These are phyloP conservation scores for Fraxinus greggii DNA, from an alignment of 305 asterid genomes.

Conservation along the genomic window DNA sequence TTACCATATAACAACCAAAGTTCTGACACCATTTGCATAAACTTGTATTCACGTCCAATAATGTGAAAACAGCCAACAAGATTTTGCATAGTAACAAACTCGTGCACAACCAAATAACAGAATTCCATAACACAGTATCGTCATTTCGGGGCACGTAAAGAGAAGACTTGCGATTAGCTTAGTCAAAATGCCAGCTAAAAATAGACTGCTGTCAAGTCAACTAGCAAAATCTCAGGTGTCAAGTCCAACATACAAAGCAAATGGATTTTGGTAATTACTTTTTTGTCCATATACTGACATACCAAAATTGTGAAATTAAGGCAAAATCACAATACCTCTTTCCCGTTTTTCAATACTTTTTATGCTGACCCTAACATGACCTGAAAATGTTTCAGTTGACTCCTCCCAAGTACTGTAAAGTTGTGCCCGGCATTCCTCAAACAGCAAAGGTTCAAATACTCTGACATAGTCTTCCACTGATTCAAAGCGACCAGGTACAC, in stretches of 20 bases:
- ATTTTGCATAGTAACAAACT: background rate
- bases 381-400: slow-evolving; percentile 54
- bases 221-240: slow-evolving; percentile 10
- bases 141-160: slow-evolving; percentile 19
- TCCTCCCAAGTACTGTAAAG: slow-evolving; percentile 95
- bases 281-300: slow-evolving; percentile 12
- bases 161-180: slow-evolving; percentile 1
- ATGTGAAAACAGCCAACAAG: background rate
- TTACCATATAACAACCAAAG: background rate
- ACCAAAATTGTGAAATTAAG: slow-evolving; percentile 5
- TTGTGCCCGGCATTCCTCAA: slow-evolving; percentile 97
- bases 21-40: background rate
- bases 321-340: slow-evolving; percentile 62
- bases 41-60: background rate
- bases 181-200: slow-evolving; percentile 21
- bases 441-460: slow-evolving; percentile 97
- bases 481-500: slow-evolving; percentile 89
- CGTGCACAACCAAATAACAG: background rate
- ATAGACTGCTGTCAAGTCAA: slow-evolving; percentile 16
- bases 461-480: slow-evolving; percentile 89
- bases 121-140: slow-evolving; percentile 17
- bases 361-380: slow-evolving; percentile 74
- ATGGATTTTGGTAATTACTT: slow-evolving; percentile 15
- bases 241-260: slow-evolving; percentile 17
- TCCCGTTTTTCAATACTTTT: slow-evolving; percentile 83